Evolutionary conservation across 345 rosid genomes (phyloP), one percentile per base, ranked within the genome.

Genomic region (Citrus unshiu): DNA sequence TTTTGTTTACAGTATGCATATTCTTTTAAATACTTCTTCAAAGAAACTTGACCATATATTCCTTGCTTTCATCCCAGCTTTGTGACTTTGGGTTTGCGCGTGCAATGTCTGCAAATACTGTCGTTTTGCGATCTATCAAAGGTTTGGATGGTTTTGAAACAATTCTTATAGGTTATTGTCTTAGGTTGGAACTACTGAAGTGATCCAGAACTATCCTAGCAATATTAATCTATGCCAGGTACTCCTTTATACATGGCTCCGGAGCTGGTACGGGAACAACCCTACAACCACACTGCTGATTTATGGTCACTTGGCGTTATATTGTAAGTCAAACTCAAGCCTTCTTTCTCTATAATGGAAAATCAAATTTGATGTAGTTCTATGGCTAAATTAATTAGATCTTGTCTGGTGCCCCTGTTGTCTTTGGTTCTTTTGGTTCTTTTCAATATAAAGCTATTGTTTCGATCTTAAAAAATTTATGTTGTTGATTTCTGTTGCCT

Each of bases 81-180:
- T 96, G 99, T 68, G 99, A 94, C 88, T 96, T 96, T 87, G 99
- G 99, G 65, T 94, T 96, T 89, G 99, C 99, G 59, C 99, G 99
- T 73, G 96, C 99, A 73, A 96, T 94, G 99, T 96, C 98, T 77
- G 81, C 92, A 81, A 96, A 96, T 87, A 96, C 98, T 35, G 99
- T 96, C 64, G 98, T 96, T 83, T 88, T 96, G 80, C 83, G 96
- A 69, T 96, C 99, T 83, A 94, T 96, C 65, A 96, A 96, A 93
- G 99, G 99, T 94, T 69, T 57, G 83, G 43, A 60, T 69, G 40
- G 59, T 58, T 66, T 81, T 46, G 74, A 21, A 14, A 69, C 27
- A 25, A 34, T 37, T 22, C 37, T 21, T n/a, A 21, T 58, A 16
- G 29, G 24, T 75, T 74, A 22, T 19, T 22, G 74, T 46, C 60